Percentiles rank a stretch among this genome's conserved stretches.
Conservation (phyloP, 768 basidiomycete species). For the Tulasnella sp. region DNA sequence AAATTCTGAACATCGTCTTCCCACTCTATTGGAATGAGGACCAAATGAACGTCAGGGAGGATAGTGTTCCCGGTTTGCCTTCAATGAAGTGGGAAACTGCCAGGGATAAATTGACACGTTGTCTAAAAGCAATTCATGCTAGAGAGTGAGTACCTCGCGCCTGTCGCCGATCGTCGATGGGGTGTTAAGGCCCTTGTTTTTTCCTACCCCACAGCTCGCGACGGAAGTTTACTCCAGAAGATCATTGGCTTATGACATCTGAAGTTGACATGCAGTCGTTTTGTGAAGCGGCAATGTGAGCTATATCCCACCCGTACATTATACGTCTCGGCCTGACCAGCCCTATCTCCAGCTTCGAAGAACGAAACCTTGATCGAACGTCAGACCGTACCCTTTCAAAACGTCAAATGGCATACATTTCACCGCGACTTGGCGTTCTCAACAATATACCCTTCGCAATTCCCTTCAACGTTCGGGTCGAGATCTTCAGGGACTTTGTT, state of each 20-base stretch:
- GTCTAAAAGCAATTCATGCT: slow-evolving; percentile 80
- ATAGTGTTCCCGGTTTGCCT: slow-evolving; percentile 49
- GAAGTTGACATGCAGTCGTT: slow-evolving; percentile 70
- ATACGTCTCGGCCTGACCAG: not conserved
- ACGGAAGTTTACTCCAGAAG: slow-evolving; percentile 75
- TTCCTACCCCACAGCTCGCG: slow-evolving; percentile 62
- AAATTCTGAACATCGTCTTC: slow-evolving; percentile 83
- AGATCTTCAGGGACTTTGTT: slow-evolving; percentile 86
- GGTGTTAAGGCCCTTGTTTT: not conserved
- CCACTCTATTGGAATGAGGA: slow-evolving; percentile 71
- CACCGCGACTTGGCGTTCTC: slow-evolving; percentile 84
- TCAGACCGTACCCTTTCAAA: slow-evolving; percentile 53
- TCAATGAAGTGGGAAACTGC: slow-evolving; percentile 65
- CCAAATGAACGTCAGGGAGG: slow-evolving; percentile 48
- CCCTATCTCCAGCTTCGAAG: slow-evolving; percentile 58
- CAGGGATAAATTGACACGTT: slow-evolving; percentile 73
- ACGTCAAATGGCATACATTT: slow-evolving; percentile 72
- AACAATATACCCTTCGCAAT: slow-evolving; percentile 97
- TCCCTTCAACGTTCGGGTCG: slow-evolving; percentile 88
- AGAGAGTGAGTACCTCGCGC: slow-evolving; percentile 73
- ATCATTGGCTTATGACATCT: slow-evolving; percentile 76
- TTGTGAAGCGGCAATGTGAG: slow-evolving; percentile 84
- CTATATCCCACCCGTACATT: slow-evolving; percentile 21
- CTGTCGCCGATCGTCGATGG: not conserved
- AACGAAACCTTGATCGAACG: slow-evolving; percentile 49